Conservation (phyloP, 2,329 filamentous ascomycete species). For the Apiospora saccharicola region DNA sequence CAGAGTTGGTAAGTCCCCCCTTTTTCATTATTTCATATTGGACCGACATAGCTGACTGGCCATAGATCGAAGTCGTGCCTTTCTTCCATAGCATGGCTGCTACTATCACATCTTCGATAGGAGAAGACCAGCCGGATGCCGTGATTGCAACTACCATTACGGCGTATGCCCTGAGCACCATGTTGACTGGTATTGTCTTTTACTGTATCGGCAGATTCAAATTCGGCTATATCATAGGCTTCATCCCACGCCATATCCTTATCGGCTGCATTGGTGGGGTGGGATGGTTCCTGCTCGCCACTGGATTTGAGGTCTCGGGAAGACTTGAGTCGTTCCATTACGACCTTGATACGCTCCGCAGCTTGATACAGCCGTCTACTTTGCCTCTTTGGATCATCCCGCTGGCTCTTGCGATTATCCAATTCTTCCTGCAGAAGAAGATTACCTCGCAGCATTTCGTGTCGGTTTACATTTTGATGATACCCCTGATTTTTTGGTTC, state of each 20-base stretch:
- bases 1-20: conserved; percentile 74
- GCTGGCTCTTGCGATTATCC: conserved; percentile 74
- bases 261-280: conserved; percentile 98
- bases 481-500: conserved; percentile 80
- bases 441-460: conserved; percentile 85
- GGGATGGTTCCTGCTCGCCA: conserved; percentile 91
- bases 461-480: conserved; percentile 83
- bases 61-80: conserved; percentile 90
- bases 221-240: conserved; percentile 91
- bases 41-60: conserved; percentile 29
- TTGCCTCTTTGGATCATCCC: conserved; percentile 85
- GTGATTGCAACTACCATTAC: conserved; percentile 95
- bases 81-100: conserved; percentile 99
- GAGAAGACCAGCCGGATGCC: conserved; percentile 80
- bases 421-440: conserved; percentile 79
- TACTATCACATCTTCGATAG: conserved; percentile 81
- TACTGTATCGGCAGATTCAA: conserved; percentile 87
- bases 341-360: conserved; percentile 76
- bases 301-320: conserved; percentile 92
- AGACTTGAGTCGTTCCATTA: conserved; percentile 87
- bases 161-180: conserved; percentile 86
- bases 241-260: conserved; percentile 94
- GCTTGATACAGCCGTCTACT: conserved; percentile 77
- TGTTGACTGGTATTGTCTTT: conserved; percentile 91
- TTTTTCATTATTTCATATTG: neutral